Percentiles rank a stretch among this genome's conserved stretches.
These are phyloP conservation scores for Paecilomyces dactylethromorphus DNA, from an alignment of 2,329 filamentous ascomycete genomes.

Conservation along the genomic window DNA sequence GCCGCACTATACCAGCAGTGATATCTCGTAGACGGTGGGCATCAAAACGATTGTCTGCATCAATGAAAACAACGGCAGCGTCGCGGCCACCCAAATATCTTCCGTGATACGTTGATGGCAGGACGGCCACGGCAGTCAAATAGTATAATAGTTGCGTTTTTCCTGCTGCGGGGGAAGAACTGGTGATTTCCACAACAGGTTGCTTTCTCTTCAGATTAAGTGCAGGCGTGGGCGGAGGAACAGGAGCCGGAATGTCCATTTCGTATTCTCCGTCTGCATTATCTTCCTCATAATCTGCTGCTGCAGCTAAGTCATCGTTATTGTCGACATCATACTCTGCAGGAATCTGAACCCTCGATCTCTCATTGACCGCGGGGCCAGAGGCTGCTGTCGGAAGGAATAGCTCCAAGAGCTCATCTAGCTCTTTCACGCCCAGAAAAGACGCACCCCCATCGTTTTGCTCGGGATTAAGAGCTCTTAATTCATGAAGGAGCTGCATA, in stretches of 20 bases:
- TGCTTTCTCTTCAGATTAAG: not conserved
- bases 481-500: constrained; percentile 22
- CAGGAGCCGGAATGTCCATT: not conserved
- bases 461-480: constrained; percentile 19
- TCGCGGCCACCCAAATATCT: constrained; percentile 38
- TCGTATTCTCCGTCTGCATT: not conserved
- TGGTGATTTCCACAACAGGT: constrained; percentile 49
- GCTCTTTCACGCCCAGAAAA: constrained; percentile 36
- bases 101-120: constrained; percentile 35
- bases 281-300: not conserved
- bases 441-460: constrained; percentile 6
- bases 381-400: constrained; percentile 21
- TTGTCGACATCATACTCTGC: not conserved
- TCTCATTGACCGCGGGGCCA: not conserved
- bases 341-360: not conserved
- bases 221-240: not conserved
- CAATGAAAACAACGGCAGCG: constrained; percentile 49
- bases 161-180: constrained; percentile 44
- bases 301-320: not conserved
- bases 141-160: constrained; percentile 56
- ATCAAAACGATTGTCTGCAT: constrained; percentile 51
- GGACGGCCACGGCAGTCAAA: constrained; percentile 44
- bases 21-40: constrained; percentile 38
- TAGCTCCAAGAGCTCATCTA: constrained; percentile 40
- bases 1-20: constrained; percentile 18